Evolutionary conservation across 768 basidiomycete species (phyloP).

Genomic region (Agrocybe praecox): DNA sequence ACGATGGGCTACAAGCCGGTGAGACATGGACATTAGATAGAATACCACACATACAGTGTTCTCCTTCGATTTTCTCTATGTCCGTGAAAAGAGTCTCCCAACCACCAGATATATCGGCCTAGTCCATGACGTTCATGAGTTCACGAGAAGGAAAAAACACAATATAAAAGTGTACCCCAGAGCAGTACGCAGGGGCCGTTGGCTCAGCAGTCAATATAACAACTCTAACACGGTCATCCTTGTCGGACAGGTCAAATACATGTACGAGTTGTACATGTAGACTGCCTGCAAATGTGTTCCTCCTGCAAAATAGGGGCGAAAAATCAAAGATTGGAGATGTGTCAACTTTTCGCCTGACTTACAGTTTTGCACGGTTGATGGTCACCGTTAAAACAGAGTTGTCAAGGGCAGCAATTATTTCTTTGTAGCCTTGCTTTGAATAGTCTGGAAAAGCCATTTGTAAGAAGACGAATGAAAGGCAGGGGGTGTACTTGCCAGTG

Average conservation of each 20-base stretch:
- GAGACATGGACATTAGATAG: not conserved
- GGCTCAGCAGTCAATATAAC: constrained; percentile 55
- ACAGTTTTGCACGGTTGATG: constrained; percentile 53
- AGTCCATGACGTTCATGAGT: not conserved
- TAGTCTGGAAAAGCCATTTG: constrained; percentile 37
- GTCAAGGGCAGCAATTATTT: constrained; percentile 45
- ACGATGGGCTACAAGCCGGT: constrained; percentile 36
- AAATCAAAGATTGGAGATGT: not conserved
- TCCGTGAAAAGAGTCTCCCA: constrained; percentile 43
- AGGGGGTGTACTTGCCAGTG: no score
- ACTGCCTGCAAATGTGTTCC: constrained; percentile 42
- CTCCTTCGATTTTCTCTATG: constrained; percentile 46
- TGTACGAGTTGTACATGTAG: constrained; percentile 40
- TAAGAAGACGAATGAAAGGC: not conserved
- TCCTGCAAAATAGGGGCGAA: constrained; percentile 26
- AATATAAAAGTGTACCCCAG: constrained; percentile 39
- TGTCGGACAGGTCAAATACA: constrained; percentile 47
- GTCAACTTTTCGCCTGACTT: constrained; percentile 10
- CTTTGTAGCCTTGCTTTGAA: constrained; percentile 36
- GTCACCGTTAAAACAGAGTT: constrained; percentile 44
- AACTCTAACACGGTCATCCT: constrained; percentile 53
- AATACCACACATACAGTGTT: constrained; percentile 37
- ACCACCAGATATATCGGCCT: constrained; percentile 53
- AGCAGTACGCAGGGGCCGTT: constrained; percentile 53
- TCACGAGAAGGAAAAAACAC: not conserved